Percentiles rank a stretch among this genome's conserved stretches.
Conservation (phyloP, 179 eudicot species). For the Silene coronaria region DNA sequence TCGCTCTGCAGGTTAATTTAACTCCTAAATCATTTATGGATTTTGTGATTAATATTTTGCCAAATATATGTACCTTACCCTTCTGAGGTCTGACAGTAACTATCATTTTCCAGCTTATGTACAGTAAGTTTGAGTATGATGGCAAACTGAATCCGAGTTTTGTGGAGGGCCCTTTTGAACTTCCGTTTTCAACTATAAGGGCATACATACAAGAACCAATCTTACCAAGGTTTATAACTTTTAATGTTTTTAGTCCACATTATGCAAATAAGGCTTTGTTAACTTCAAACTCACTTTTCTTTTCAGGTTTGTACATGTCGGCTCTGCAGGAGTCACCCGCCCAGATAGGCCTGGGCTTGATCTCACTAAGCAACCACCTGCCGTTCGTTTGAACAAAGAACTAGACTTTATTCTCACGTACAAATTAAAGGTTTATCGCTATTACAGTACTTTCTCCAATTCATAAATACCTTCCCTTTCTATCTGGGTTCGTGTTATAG, state of each 20-base stretch:
- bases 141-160: constrained; percentile 88
- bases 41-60: background rate
- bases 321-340: constrained; percentile 98
- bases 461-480: too few species aligned
- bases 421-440: constrained; percentile 67
- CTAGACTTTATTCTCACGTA: constrained; percentile 75
- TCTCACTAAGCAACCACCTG: constrained; percentile 92
- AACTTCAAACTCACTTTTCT: background rate
- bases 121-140: constrained; percentile 93
- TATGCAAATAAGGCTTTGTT: background rate
- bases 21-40: background rate
- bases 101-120: constrained; percentile 66
- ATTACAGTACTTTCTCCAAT: too few species aligned
- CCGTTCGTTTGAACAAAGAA: constrained; percentile 94
- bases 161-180: constrained; percentile 85
- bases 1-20: constrained; percentile 64
- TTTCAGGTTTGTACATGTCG: constrained; percentile 75
- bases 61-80: background rate
- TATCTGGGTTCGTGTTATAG: too few species aligned
- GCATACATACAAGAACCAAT: constrained; percentile 77
- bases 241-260: background rate
- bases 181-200: constrained; percentile 71
- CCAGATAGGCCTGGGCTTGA: constrained; percentile 95
- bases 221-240: constrained; percentile 57
- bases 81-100: constrained; percentile 14